These are phyloP conservation scores for Fraxinus floribunda DNA, from an alignment of 305 asterid genomes.

Conservation along the genomic window DNA sequence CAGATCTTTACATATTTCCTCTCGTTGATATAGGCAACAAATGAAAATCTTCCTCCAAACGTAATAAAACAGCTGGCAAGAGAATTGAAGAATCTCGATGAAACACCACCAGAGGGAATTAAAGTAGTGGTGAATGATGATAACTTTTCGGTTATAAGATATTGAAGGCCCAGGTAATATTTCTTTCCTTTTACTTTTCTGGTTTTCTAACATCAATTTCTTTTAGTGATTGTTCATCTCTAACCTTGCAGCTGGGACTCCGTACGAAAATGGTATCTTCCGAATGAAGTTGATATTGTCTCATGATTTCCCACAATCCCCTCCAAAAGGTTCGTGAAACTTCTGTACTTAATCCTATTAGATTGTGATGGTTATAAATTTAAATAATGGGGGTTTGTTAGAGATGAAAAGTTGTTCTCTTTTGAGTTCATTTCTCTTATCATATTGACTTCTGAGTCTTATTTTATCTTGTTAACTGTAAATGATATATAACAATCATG, in stretches of 20 bases:
- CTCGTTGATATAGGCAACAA: conserved; percentile 57
- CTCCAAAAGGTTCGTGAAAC: conserved; percentile 75
- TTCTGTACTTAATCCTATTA: not conserved
- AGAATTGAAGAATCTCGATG: conserved; percentile 91
- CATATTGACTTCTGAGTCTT: not conserved
- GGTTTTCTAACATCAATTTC: conserved; percentile 3
- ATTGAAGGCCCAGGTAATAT: conserved; percentile 89
- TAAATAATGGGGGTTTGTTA: not conserved
- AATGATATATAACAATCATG: not conserved
- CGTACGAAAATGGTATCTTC: conserved; percentile 83
- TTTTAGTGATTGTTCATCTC: conserved; percentile 26
- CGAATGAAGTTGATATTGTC: conserved; percentile 90
- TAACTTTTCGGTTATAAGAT: conserved; percentile 80
- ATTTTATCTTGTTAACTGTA: not conserved
- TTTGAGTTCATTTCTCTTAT: not conserved
- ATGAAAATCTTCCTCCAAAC: conserved; percentile 91
- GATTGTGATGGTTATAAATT: not conserved
- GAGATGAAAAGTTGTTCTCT: not conserved
- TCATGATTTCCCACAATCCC: conserved; percentile 87
- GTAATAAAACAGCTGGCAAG: conserved; percentile 83
- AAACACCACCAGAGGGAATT: conserved; percentile 95
- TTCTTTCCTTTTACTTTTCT: conserved; percentile 7
- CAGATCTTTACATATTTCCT: conserved; percentile 10
- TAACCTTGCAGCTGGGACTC: conserved; percentile 83
- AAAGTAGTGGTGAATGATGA: conserved; percentile 89